Evolutionary conservation across 2,329 filamentous ascomycete species (phyloP), one percentile per base, ranked within the genome.

Genomic region (Fusarium euwallaceae): DNA sequence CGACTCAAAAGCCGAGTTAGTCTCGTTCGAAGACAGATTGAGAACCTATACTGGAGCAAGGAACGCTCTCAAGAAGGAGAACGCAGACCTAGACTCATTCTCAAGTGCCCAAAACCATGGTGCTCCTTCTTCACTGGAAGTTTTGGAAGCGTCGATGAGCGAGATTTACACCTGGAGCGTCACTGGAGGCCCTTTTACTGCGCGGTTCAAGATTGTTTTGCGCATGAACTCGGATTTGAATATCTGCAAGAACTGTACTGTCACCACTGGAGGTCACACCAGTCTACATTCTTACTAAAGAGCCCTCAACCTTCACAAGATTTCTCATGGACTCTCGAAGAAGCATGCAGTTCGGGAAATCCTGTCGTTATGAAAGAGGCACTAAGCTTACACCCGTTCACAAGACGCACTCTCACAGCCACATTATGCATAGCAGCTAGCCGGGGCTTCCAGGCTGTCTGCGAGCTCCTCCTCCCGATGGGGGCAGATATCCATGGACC

Each of bases 41-140:
- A 66, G 41, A 24, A 29, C 5, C 29, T 67, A 10, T 17, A 66
- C 20, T 32, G 12, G 34, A 32, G 55, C 10, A 20, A 24, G n/a
- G 10, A 6, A 4, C 4, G n/a, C 16, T n/a, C 16, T 60, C 17
- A 6, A 22, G 27, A 36, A 16, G 22, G 8, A 6, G 32, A 34
- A 34, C 32, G 12, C 32, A 34, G 11, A 14, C 32, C 32, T 11
- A 34, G 11, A 14, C 9, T 36, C 6, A 11, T 29, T 4, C 55
- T 51, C 20, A 73, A 73, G 16, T 73, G 71, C 29, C 48, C 56
- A 3, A 71, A 71, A n/a, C 39, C 68, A 34, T 73, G 71, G 68
- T 73, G 71, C n/a, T 61, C 70, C 17, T 55, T 66, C 10, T 73
- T 73, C 36, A 53, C 22, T 3, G 39, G 39, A 4, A 41, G 45